phyloP scores from a whole-genome alignment of 1,139 yeast species.

The Lodderomyces jiufengensis region DNA sequence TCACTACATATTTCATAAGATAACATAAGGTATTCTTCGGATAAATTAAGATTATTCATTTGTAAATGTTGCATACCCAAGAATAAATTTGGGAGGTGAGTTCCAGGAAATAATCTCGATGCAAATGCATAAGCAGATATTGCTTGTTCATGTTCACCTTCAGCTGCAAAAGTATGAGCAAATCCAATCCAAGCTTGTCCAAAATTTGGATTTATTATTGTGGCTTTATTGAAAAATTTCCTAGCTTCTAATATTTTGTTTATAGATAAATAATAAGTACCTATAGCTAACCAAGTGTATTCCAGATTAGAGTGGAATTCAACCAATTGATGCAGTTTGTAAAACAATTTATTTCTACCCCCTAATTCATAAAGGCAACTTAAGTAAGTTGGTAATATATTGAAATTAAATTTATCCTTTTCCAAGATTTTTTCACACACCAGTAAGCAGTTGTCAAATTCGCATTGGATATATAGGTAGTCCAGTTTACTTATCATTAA shows the following conservation, averaged over 20 bases:
- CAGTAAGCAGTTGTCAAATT: constrained; percentile 70
- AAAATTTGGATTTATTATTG: constrained; percentile 82
- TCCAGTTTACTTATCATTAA: constrained; percentile 71
- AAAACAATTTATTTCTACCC: constrained; percentile 74
- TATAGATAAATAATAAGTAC: constrained; percentile 79
- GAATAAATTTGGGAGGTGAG: constrained; percentile 85
- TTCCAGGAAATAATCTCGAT: constrained; percentile 88
- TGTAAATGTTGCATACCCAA: constrained; percentile 95
- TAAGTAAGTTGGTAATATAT: constrained; percentile 74
- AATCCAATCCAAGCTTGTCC: constrained; percentile 98
- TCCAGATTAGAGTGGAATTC: constrained; percentile 81
- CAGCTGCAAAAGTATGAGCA: constrained; percentile 96
- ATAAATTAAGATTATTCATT: constrained; percentile 75
- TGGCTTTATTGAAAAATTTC: constrained; percentile 83
- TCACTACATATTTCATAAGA: constrained; percentile 74
- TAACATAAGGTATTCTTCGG: constrained; percentile 80
- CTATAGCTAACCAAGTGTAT: constrained; percentile 90
- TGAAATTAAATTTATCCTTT: constrained; percentile 67
- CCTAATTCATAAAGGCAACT: constrained; percentile 85
- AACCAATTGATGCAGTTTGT: constrained; percentile 81
- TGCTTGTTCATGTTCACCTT: constrained; percentile 98
- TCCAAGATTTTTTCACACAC: constrained; percentile 65
- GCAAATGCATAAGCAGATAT: constrained; percentile 97
- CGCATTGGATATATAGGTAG: constrained; percentile 69
- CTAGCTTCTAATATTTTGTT: constrained; percentile 79